Base-by-base conservation (phyloP, 345 rosid species). In the Eucalyptus shirleyi region DNA sequence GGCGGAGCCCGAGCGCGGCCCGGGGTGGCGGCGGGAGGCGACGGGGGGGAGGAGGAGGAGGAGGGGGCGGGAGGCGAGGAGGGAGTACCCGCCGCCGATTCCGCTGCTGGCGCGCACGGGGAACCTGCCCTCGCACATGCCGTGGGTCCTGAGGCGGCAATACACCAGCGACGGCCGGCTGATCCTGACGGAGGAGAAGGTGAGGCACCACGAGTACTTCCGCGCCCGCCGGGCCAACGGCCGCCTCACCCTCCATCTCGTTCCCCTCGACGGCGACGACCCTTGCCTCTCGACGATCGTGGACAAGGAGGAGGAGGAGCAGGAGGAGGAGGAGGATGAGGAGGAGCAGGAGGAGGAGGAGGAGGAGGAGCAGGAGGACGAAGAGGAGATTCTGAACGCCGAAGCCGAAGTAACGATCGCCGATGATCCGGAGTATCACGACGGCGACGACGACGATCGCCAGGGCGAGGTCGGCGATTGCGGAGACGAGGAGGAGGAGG, bases 81-180 rank as follows among this genome's bases (percentile, higher is more conserved):
- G 69, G 83, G 92, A 89, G 60, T 94, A 89, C 53, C 96, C 97
- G 26, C 96, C 95, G 44, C 89, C 92, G 26, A 93, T 95, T 49
- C 93, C 94, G 12, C 82, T 88, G 21, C 91, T 94, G 24, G 93
- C 95, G 47, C 90, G 91, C 26, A 94, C 94, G 1, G 94, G 90
- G 56, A 93, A 93, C 83, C 86, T 91, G 88, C 90, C 89, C 4
- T 88, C 93, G 40, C 94, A 88, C 45, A 93, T 91, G 93, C 93
- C 94, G 45, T 93, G 96, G 95, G 89, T 90, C 86, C 86, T 94
- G 7, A 88, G 87, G 7, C 91, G 94, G 62, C 87, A 91, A 32
- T 93, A 91, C 87, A 88, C 90, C 24, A 9, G 28, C 10, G 90
- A 95, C 14, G 97, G 96, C 14, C 94, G 92, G 89, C 92, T 94